phyloP scores from a whole-genome alignment of 441 rosid genomes.

The Mallotus japonicus region DNA sequence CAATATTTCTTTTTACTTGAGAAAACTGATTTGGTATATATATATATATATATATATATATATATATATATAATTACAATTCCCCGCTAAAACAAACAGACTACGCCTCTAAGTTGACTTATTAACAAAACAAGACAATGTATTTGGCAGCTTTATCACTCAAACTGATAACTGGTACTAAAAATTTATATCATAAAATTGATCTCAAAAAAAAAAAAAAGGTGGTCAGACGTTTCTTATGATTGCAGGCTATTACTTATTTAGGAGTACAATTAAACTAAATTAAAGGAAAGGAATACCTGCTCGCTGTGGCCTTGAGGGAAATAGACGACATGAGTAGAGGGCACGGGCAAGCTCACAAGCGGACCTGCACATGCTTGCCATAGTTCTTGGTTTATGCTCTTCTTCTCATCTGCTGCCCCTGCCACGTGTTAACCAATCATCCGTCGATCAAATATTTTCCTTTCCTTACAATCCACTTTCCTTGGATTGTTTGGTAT shows the following conservation, averaged over 20 bases:
- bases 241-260: too few species aligned
- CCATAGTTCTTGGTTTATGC: constrained; percentile 65
- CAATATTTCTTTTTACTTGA: too few species aligned
- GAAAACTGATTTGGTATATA: too few species aligned
- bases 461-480: neutral
- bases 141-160: neutral
- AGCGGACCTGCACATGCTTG: constrained; percentile 73
- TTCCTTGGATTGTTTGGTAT: constrained; percentile 5
- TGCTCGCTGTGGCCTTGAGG: constrained; percentile 80
- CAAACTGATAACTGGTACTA: neutral
- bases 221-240: too few species aligned
- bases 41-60: too few species aligned
- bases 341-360: constrained; percentile 51
- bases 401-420: constrained; percentile 54
- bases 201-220: too few species aligned
- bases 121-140: neutral
- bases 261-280: neutral
- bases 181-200: too few species aligned
- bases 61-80: too few species aligned
- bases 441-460: constrained; percentile 5
- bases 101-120: constrained; percentile 5
- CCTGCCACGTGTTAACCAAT: constrained; percentile 21
- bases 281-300: constrained; percentile 25
- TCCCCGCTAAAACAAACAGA: neutral
- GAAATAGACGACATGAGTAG: constrained; percentile 64